Evolutionary conservation across 495 filamentous ascomycete genomes (phyloP).

Genomic region (Podospora pseudocomata): DNA sequence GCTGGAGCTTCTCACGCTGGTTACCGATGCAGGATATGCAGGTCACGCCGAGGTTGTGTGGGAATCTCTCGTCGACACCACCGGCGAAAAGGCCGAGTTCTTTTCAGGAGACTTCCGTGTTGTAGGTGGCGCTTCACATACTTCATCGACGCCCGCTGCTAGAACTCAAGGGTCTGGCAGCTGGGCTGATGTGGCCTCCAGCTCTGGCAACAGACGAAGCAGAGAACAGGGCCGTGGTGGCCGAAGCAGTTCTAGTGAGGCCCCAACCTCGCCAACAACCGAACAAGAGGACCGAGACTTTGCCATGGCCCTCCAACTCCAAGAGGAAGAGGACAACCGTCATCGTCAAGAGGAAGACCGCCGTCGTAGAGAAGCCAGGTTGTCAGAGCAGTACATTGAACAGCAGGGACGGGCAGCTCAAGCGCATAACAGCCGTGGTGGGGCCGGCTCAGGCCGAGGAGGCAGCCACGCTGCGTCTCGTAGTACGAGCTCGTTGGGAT

Average conservation of each 20-base stretch:
- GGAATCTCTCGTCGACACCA: conserved; percentile 88
- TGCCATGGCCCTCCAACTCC: conserved; percentile 72
- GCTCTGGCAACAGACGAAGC: conserved; percentile 41
- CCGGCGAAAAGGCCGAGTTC: conserved; percentile 77
- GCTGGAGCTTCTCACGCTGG: conserved; percentile 66
- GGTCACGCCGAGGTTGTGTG: conserved; percentile 90
- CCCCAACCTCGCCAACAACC: conserved; percentile 33
- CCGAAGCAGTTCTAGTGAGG: conserved; percentile 24
- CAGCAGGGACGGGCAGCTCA: conserved; percentile 40
- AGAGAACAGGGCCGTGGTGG: conserved; percentile 45
- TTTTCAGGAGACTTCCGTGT: conserved; percentile 86
- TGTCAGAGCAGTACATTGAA: conserved; percentile 57
- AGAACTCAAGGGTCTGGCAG: conserved; percentile 9
- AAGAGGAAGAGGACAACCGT: conserved; percentile 76
- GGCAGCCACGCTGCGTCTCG: conserved; percentile 11
- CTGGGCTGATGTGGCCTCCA: not conserved
- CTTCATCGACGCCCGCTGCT: conserved; percentile 22
- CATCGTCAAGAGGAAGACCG: conserved; percentile 50
- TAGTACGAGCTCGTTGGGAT: conserved; percentile 21
- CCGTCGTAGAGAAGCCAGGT: conserved; percentile 44
- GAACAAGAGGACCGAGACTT: conserved; percentile 78
- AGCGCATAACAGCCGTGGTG: conserved; percentile 9
- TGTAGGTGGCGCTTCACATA: conserved; percentile 56
- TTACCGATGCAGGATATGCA: conserved; percentile 90
- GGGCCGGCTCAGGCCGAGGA: not conserved